Evolutionary conservation across 306 rosid genomes (phyloP).

Genomic region (Trifolium pratense): DNA sequence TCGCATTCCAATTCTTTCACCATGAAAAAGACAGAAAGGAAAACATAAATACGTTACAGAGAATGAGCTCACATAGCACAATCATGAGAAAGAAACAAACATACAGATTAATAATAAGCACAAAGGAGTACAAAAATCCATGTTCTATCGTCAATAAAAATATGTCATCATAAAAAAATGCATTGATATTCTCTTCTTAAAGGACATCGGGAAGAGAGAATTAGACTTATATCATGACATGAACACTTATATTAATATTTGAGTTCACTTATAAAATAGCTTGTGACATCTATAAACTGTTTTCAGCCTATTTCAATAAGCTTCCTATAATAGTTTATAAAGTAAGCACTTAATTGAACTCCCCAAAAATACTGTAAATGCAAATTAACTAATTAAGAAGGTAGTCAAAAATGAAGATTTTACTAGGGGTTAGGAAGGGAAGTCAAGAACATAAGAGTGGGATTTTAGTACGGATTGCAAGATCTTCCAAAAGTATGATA

Average conservation of each 20-base stretch:
- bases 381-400: neutral
- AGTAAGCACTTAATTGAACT: neutral
- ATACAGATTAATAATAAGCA: constrained; percentile 4
- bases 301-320: neutral
- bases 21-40: constrained; percentile 36
- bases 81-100: constrained; percentile 28
- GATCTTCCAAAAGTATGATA: neutral
- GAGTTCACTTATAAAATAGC: neutral
- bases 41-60: constrained; percentile 36
- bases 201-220: no score
- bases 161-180: no score
- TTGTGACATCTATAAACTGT: neutral
- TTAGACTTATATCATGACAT: neutral
- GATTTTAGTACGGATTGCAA: neutral
- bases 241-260: neutral
- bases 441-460: neutral
- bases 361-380: neutral
- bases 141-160: no score
- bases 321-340: neutral
- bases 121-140: neutral
- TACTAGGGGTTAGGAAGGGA: neutral
- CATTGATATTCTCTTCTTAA: no score
- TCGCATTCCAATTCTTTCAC: constrained; percentile 61
- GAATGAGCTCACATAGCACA: constrained; percentile 11
- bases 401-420: neutral